Conservation (phyloP, 2,329 filamentous ascomycete genomes). For the Colletotrichum limetticola region DNA sequence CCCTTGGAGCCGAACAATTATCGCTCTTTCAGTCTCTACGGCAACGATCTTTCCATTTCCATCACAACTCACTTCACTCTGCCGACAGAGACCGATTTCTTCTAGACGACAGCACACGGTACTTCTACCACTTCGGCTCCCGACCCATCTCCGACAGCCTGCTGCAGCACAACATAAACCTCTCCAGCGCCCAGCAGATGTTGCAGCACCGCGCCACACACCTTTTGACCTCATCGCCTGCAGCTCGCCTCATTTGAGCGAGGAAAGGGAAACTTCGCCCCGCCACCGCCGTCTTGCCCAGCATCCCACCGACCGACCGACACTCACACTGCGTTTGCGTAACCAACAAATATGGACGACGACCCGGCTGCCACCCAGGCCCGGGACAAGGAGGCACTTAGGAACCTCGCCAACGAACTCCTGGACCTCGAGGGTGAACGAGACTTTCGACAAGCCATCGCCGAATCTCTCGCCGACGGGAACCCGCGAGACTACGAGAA, state of each 20-base stretch:
- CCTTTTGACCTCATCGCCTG: slow-evolving; percentile 9
- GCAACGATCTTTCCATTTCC: slow-evolving; percentile 1
- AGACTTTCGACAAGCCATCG: slow-evolving; percentile 10
- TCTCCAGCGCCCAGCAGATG: slow-evolving; percentile 21
- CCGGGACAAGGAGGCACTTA: slow-evolving; percentile 21
- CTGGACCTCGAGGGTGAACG: slow-evolving; percentile 26
- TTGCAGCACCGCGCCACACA: slow-evolving; percentile 27
- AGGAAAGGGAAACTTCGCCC: neutral
- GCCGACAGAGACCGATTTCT: neutral
- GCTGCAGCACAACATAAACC: slow-evolving; percentile 10
- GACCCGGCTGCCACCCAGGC: slow-evolving; percentile 1
- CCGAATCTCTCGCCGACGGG: slow-evolving; percentile 8
- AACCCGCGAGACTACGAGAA: neutral
- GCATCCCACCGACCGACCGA: neutral
- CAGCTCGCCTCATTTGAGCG: slow-evolving; percentile 30
- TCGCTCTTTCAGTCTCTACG: neutral
- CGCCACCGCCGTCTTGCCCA: neutral
- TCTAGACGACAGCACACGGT: neutral
- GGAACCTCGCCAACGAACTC: slow-evolving; percentile 10
- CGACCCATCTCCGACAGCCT: slow-evolving; percentile 17
- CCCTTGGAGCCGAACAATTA: neutral
- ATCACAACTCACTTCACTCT: slow-evolving; percentile 3
- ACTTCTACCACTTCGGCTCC: neutral
- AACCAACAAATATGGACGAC: slow-evolving; percentile 21
- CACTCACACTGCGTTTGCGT: neutral